Conservation (phyloP, 345 rosid species). For the Populus davidiana region DNA sequence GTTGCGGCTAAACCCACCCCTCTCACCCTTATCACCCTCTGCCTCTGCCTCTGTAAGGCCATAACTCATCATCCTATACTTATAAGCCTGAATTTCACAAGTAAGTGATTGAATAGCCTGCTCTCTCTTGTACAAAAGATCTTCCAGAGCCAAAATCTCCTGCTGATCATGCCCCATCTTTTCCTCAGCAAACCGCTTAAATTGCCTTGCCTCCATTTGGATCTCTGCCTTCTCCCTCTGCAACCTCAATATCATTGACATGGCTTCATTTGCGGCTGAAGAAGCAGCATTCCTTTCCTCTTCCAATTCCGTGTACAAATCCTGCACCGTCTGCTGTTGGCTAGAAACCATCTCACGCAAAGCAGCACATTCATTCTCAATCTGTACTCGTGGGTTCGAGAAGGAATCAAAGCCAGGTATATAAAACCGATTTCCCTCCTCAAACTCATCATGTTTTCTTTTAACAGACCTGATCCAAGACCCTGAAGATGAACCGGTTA, state of each 20-base stretch:
- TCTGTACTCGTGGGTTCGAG: conserved; percentile 61
- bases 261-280: conserved; percentile 90
- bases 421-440: conserved; percentile 42
- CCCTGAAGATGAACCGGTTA: conserved; percentile 19
- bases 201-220: conserved; percentile 91
- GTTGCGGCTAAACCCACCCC: conserved; percentile 30
- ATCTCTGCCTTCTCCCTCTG: conserved; percentile 96
- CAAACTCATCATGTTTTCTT: conserved; percentile 62
- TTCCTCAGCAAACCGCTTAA: conserved; percentile 85
- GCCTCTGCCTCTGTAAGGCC: conserved; percentile 74
- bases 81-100: conserved; percentile 85
- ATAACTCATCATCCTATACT: conserved; percentile 91
- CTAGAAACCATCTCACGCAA: conserved; percentile 70
- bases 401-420: conserved; percentile 50
- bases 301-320: conserved; percentile 66
- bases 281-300: conserved; percentile 95
- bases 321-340: conserved; percentile 73
- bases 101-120: conserved; percentile 75
- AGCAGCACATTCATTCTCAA: conserved; percentile 72
- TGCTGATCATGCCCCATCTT: conserved; percentile 91
- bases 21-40: conserved; percentile 48
- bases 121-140: conserved; percentile 83
- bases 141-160: conserved; percentile 69
- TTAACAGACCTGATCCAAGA: conserved; percentile 68
- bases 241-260: conserved; percentile 95